Base-by-base conservation (phyloP, 2,329 filamentous ascomycete genomes). In the Xylogone sp. region DNA sequence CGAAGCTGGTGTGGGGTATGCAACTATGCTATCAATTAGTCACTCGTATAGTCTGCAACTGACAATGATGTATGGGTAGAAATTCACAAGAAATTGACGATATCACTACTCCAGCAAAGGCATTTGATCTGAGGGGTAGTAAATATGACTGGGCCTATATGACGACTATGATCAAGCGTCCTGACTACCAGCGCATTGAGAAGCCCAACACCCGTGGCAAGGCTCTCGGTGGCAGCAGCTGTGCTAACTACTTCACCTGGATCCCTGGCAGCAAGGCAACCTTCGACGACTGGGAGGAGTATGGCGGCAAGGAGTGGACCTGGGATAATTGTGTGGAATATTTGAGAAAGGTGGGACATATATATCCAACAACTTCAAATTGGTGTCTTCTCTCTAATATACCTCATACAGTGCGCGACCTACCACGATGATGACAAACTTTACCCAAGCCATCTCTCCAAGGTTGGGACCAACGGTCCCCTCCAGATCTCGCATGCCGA, bases 231-330 rank as follows among this genome's bases (percentile, higher is more conserved):
- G 69, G 69, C 8, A 81, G 9, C 74, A 81, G 42, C 78, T 82
- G 9, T 82, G 81, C 65, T 72, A 86, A 86, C 67, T 86, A 85
- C 63, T 84, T 79, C 65, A 83, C 81, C 13, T 86, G 82, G 82
- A 71, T 83, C 4, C 79, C 75, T 1, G 82, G 82, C 2, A 78
- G 73, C 51, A 75, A 75, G 49, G 71, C 72, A 2, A 84, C 81
- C 0, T 85, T 81, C 58, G 78, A 77, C 55, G 65, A 71, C 51
- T 77, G 74, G 74, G 71, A 62, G 16, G 69, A 72, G 34, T 75
- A 67, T 50, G 73, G 74, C 22, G 72, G 71, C 2, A 57, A 68
- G 2, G 68, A 72, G 7, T 86, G 82, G 82, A 82, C 69, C 0
- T 84, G 78, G 76, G 72, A 81, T 2, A 68, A 64, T 8, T 67